These are phyloP conservation scores for Lumnitzera littorea DNA, from an alignment of 345 rosid genomes.

Conservation along the genomic window DNA sequence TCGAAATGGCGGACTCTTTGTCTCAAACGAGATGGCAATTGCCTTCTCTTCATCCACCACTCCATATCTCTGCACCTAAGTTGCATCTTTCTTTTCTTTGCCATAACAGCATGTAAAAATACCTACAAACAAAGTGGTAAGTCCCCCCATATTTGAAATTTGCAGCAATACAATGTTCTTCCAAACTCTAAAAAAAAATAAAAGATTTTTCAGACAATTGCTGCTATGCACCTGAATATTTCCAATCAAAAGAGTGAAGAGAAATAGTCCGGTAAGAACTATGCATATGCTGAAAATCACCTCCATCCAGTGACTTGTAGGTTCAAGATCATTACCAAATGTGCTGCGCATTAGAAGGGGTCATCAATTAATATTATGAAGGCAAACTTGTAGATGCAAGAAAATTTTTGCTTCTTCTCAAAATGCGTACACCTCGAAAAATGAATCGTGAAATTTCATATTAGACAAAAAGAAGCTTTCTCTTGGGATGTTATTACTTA, in stretches of 20 bases:
- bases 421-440: background rate
- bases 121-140: conserved; percentile 30
- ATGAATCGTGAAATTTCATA: background rate
- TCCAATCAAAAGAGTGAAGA: conserved; percentile 78
- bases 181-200: no score
- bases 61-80: conserved; percentile 71
- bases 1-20: conserved; percentile 76
- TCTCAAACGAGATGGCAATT: conserved; percentile 68
- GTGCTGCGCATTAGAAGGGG: conserved; percentile 39
- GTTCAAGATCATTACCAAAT: conserved; percentile 75
- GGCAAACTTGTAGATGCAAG: no score
- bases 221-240: conserved; percentile 61
- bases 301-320: conserved; percentile 75
- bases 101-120: conserved; percentile 64
- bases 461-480: background rate
- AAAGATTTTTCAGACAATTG: no score
- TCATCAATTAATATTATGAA: background rate
- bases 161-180: background rate
- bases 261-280: conserved; percentile 69
- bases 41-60: conserved; percentile 96
- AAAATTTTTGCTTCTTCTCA: no score
- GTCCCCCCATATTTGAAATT: background rate
- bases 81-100: conserved; percentile 76
- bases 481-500: conserved; percentile 6
- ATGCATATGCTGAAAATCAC: conserved; percentile 67